Base-by-base conservation (phyloP, 2,329 filamentous ascomycete species). In the Xylariaceae sp. region DNA sequence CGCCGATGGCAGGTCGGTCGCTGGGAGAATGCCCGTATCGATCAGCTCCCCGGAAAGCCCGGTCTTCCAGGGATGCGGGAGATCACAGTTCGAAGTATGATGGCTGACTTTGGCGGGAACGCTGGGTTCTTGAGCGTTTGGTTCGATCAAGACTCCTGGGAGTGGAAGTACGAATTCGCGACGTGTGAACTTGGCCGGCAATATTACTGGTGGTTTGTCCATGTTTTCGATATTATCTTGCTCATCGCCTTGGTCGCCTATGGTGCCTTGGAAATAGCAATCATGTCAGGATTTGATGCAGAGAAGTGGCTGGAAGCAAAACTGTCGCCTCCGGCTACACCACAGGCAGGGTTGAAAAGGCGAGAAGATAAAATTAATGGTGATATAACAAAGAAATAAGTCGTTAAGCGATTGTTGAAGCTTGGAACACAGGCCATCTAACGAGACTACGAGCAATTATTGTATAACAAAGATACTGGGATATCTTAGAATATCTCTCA, bases 71-170 rank as follows among this genome's bases (percentile, higher is more conserved):
- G 89, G 0, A 79, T 97, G 5, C 82, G 94, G 24, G 95, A 99
- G 75, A 86, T 98, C 63, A 99, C 95, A 0, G 90, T 99, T 2
- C 87, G 93, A 57, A 96, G 92, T 74, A 98, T 99, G 92, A 99
- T 99, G 95, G 95, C 95, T 53, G 90, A 91, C 54, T 99, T 90
- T 74, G 88, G 87, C n/a, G 95, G 95, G 17, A 95, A 97, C 71
- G 92, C 92, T 0, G 95, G 92, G 0, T 79, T 99, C 37, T 75
- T 99, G 36, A 95, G 90, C 60, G 82, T 90, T 1, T 99, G 94
- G 94, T 98, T 94, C 70, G 91, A 98, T 72, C 74, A 83, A 53
- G 78, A 81, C 2, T 74, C 75, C 1, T 87, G 85, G 79, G 85
- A 90, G 71, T 99, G 95, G 95, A 82, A 82, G 63, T 90, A 90